Base-by-base conservation (phyloP, 805 yeast genomes). In the Starmerella sp. region DNA sequence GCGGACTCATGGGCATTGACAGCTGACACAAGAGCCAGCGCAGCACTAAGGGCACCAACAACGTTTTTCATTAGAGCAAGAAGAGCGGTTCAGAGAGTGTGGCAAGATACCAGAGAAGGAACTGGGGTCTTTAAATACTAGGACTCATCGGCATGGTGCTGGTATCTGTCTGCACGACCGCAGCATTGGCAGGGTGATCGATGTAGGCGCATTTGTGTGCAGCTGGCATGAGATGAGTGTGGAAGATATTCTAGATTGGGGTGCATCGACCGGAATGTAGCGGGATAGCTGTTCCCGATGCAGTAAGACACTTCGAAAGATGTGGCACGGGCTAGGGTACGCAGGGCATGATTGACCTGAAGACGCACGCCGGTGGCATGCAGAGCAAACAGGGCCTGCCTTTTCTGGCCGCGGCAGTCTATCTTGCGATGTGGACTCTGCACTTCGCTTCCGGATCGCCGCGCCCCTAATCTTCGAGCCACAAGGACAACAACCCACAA, bases 301-400 rank as follows among this genome's bases (percentile, higher is more conserved):
- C 29, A 31, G 48, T 44, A 44, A 9, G 28, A 31, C 7, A 6
- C 4, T n/a, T 13, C 9, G 22, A 5, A 4, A 6, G n/a, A 44
- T 30, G 48, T 44, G 48, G 48, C 48, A 44, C 48, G 48, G 48
- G 48, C 48, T 30, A 44, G 48, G 48, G 48, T 44, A n/a, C 11
- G 34, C 28, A 39, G 43, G 29, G 4, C 22, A 17, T 15, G 6
- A 2, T 17, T 3, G 22, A 22, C 22, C 22, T 22, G 22, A 9
- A 14, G 46, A 13, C 32, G 46, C 46, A 30, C 17, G 1, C 6
- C 17, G 34, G 34, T 32, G 17, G 46, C 46, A 28, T 28, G 11
- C 10, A 11, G 22, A 22, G 22, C 22, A 22, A 2, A 22, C 3
- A 28, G 9, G 17, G 30, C 34, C 22, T 28, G 34, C 46, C 11